Evolutionary conservation across 768 basidiomycete species (phyloP).

Genomic region (Mycena indigotica): DNA sequence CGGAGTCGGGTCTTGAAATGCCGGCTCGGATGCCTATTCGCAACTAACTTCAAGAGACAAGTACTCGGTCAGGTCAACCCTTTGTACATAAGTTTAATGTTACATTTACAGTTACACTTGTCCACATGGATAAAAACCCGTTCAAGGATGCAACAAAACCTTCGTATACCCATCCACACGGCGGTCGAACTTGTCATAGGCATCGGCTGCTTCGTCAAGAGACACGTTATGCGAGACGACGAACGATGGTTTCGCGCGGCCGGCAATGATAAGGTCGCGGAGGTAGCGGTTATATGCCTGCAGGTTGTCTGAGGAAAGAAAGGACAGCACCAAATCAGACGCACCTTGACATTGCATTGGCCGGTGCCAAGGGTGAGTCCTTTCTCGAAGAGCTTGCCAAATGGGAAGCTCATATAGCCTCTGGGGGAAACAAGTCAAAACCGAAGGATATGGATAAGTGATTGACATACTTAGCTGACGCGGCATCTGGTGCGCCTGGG

Average conservation of each 20-base stretch:
- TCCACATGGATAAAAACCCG: not conserved
- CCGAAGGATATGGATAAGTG: not conserved
- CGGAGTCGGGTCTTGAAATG: not conserved
- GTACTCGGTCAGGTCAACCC: too few relatives aligned
- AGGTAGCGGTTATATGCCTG: conserved; percentile 56
- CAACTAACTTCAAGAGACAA: too few relatives aligned
- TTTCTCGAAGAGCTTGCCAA: conserved; percentile 58
- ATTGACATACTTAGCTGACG: conserved; percentile 47
- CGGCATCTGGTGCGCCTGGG: conserved; percentile 56
- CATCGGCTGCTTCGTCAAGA: conserved; percentile 49
- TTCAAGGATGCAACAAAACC: conserved; percentile 47
- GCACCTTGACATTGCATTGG: conserved; percentile 58
- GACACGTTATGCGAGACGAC: conserved; percentile 56
- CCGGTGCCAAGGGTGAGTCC: conserved; percentile 56
- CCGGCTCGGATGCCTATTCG: not conserved
- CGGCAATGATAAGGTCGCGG: conserved; percentile 55
- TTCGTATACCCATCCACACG: conserved; percentile 57
- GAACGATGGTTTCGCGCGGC: conserved; percentile 55
- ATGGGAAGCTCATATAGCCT: conserved; percentile 56
- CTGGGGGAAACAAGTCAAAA: conserved; percentile 20
- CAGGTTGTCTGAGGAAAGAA: not conserved
- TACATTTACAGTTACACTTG: not conserved
- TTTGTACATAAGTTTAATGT: too few relatives aligned
- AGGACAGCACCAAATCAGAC: not conserved
- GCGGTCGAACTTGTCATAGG: conserved; percentile 58